A percentile compares a stretch with the other conserved stretches of the same genome.
These are phyloP conservation scores for Debaryomyces coudertii DNA, from an alignment of 1,139 yeast genomes.

Conservation along the genomic window DNA sequence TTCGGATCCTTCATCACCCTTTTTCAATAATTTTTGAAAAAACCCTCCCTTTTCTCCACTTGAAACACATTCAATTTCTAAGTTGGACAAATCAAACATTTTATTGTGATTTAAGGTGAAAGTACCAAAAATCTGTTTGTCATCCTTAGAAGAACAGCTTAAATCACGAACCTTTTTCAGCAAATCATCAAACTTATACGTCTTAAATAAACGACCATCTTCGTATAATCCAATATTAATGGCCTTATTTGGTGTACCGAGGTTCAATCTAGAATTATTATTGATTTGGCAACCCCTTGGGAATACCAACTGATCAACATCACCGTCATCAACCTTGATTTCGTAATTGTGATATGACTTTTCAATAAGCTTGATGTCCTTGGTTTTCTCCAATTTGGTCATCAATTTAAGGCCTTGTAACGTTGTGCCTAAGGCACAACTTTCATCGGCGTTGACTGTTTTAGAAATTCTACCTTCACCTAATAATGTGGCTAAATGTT, in stretches of 20 bases:
- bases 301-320: slow-evolving; percentile 41
- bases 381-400: slow-evolving; percentile 56
- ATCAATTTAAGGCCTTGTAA: slow-evolving; percentile 68
- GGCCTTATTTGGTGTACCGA: slow-evolving; percentile 36
- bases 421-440: slow-evolving; percentile 89
- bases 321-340: slow-evolving; percentile 36
- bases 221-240: slow-evolving; percentile 55
- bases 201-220: slow-evolving; percentile 51
- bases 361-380: slow-evolving; percentile 64
- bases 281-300: slow-evolving; percentile 43
- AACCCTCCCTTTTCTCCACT: slow-evolving; percentile 25
- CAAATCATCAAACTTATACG: slow-evolving; percentile 35
- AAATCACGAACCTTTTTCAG: slow-evolving; percentile 45
- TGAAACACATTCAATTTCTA: slow-evolving; percentile 45
- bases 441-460: slow-evolving; percentile 94
- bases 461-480: slow-evolving; percentile 72
- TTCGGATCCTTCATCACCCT: slow-evolving; percentile 19
- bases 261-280: slow-evolving; percentile 29
- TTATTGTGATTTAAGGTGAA: slow-evolving; percentile 55
- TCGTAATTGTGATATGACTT: slow-evolving; percentile 50
- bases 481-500: slow-evolving; percentile 53
- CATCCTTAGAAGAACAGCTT: slow-evolving; percentile 43
- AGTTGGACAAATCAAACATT: slow-evolving; percentile 45
- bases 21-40: slow-evolving; percentile 32
- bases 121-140: slow-evolving; percentile 39